Base-by-base conservation (phyloP, 208 protist species). In the Kentomonas sorsogonicus region DNA sequence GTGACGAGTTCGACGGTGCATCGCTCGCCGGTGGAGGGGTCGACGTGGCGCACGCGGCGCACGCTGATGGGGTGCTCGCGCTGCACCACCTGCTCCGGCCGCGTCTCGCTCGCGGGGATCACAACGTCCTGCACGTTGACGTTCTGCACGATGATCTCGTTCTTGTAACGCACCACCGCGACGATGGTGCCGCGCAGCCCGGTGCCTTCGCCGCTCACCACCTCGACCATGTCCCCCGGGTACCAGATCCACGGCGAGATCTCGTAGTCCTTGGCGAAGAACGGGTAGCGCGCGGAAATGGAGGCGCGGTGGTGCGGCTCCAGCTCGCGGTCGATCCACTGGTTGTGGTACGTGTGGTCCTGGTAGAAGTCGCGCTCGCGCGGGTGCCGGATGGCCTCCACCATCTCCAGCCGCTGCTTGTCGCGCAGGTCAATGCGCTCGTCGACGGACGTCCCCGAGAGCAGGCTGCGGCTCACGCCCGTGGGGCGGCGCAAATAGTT, bases 271-370 rank as follows among this genome's bases (percentile, higher is more conserved):
- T 84, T 82, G 25, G 72, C 61, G 40, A 92, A 89, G 56, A 64
- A 92, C 2, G 61, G 59, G 66, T 92, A 94, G 45, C 73, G 73
- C 13, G 51, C 22, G 25, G 69, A 41, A 20, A 94, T 64, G 39
- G 86, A 63, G 16, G 36, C 33, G 45, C 79, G 80, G 29, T 94
- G 84, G 41, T 89, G 74, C 52, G 62, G 59, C 36, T 89, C 78
- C 13, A 94, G 64, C 27, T 90, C 83, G 5, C 88, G 74, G 11
- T 79, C 62, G 33, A 89, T 64, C 84, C 88, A 94, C 63, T 92
- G 84, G 57, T 91, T 92, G 74, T 94, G 88, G 72, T 91, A 94
- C 25, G 88, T 94, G 82, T 94, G 88, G 40, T 94, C 88, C 60
- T 94, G 88, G 57, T 94, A 94, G 65, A 94, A 94, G 53, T 94